These are phyloP conservation scores for Trametes maxima DNA, from an alignment of 768 basidiomycete species.

Conservation along the genomic window DNA sequence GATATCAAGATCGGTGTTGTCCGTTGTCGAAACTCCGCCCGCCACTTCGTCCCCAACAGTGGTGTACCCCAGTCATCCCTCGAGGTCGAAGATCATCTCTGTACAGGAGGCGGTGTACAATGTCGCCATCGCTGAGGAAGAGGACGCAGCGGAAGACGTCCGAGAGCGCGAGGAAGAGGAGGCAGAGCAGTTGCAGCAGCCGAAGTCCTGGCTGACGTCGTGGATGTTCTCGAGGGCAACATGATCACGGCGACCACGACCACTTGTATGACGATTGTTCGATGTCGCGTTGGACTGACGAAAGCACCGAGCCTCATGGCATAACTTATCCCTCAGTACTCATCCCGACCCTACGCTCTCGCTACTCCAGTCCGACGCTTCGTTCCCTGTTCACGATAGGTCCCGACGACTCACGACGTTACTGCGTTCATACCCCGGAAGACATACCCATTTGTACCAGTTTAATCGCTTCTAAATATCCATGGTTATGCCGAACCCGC, in stretches of 20 bases:
- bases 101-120: conserved; percentile 64
- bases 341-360: background rate
- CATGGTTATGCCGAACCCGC: conserved; percentile 28
- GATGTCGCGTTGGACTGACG: background rate
- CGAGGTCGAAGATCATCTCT: conserved; percentile 42
- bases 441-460: conserved; percentile 21
- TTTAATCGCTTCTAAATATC: conserved; percentile 24
- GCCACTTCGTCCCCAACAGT: background rate
- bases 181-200: conserved; percentile 45
- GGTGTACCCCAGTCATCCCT: conserved; percentile 20
- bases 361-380: no score
- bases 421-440: conserved; percentile 19
- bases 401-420: background rate
- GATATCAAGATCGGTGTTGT: conserved; percentile 23
- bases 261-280: conserved; percentile 11
- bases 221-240: conserved; percentile 58
- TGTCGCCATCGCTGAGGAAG: conserved; percentile 73
- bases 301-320: background rate
- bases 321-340: conserved; percentile 20
- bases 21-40: conserved; percentile 18
- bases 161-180: conserved; percentile 58
- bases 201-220: conserved; percentile 62
- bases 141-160: conserved; percentile 53
- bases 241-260: conserved; percentile 20
- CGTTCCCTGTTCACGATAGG: background rate